A percentile compares a stretch with the other conserved stretches of the same genome.
These are phyloP conservation scores for Clonostachys rhizophaga DNA, from an alignment of 2,329 filamentous ascomycete genomes.

Conservation along the genomic window DNA sequence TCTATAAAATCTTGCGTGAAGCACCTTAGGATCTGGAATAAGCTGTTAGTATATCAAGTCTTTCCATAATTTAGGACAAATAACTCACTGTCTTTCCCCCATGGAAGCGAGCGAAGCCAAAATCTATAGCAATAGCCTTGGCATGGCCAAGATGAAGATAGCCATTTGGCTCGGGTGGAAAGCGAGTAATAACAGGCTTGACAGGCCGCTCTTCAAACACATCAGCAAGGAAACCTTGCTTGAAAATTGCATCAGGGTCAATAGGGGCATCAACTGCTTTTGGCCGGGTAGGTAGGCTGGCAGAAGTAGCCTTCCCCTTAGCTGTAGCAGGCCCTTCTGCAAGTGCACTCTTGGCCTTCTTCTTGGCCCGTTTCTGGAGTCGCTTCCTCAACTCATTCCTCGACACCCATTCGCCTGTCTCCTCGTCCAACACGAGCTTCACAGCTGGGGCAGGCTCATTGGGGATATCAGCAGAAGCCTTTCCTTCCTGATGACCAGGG, in stretches of 20 bases:
- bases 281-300: too few species aligned
- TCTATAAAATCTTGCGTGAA: background rate
- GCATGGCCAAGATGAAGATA: slow-evolving; percentile 91
- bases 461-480: too few species aligned
- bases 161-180: slow-evolving; percentile 87
- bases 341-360: slow-evolving; percentile 31
- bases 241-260: slow-evolving; percentile 69
- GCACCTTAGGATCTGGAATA: slow-evolving; percentile 19
- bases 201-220: slow-evolving; percentile 63
- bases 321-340: too few species aligned
- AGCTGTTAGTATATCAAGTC: background rate
- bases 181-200: slow-evolving; percentile 57
- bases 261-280: slow-evolving; percentile 10
- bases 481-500: too few species aligned
- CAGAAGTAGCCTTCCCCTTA: too few species aligned
- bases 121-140: slow-evolving; percentile 95
- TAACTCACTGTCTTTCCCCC: slow-evolving; percentile 53
- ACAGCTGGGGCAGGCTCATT: too few species aligned
- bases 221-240: slow-evolving; percentile 73
- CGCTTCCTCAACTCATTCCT: slow-evolving; percentile 61
- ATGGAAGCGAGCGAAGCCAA: slow-evolving; percentile 85
- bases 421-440: slow-evolving; percentile 58
- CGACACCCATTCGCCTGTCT: slow-evolving; percentile 62
- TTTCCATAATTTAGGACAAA: background rate
- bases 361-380: slow-evolving; percentile 52